phyloP scores from a whole-genome alignment of 2,329 filamentous ascomycete species.

The Colletotrichum euphorbiae region DNA sequence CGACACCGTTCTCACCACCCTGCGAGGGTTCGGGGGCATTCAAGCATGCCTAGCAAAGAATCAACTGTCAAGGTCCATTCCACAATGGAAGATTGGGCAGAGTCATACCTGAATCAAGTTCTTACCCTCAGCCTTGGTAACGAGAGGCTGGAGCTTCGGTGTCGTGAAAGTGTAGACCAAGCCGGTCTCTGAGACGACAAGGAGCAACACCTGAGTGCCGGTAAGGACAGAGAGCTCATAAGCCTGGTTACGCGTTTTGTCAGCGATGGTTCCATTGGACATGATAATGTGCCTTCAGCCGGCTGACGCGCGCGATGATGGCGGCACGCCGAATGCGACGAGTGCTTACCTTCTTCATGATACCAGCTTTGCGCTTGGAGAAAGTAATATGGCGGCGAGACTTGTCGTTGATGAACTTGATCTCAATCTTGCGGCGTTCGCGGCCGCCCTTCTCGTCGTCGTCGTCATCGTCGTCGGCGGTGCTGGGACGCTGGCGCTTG shows the following conservation, averaged over 20 bases:
- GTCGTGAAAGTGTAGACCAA: constrained; percentile 99
- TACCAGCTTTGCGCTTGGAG: constrained; percentile 99
- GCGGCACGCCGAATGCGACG: background rate
- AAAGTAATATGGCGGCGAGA: constrained; percentile 99
- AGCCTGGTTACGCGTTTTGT: constrained; percentile 67
- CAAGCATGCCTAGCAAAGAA: constrained; percentile 80
- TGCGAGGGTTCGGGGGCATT: constrained; percentile 93
- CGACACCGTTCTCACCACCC: constrained; percentile 84
- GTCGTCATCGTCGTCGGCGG: constrained; percentile 94
- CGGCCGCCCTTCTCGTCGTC: constrained; percentile 98
- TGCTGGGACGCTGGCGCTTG: constrained; percentile 87
- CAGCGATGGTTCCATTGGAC: constrained; percentile 29
- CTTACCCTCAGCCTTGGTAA: constrained; percentile 99
- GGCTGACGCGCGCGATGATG: background rate
- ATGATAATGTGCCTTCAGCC: background rate
- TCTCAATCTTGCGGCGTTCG: constrained; percentile 99
- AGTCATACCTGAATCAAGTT: constrained; percentile 93
- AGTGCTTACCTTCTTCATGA: constrained; percentile 94
- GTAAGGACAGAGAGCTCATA: constrained; percentile 98
- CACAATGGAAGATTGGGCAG: background rate
- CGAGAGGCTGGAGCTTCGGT: constrained; percentile 95
- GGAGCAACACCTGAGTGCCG: constrained; percentile 94
- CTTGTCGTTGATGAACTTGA: constrained; percentile 99
- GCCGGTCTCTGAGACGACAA: constrained; percentile 97
- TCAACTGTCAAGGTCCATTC: background rate